phyloP scores from a whole-genome alignment of 148 eudicot species.

The Silene latifolia region DNA sequence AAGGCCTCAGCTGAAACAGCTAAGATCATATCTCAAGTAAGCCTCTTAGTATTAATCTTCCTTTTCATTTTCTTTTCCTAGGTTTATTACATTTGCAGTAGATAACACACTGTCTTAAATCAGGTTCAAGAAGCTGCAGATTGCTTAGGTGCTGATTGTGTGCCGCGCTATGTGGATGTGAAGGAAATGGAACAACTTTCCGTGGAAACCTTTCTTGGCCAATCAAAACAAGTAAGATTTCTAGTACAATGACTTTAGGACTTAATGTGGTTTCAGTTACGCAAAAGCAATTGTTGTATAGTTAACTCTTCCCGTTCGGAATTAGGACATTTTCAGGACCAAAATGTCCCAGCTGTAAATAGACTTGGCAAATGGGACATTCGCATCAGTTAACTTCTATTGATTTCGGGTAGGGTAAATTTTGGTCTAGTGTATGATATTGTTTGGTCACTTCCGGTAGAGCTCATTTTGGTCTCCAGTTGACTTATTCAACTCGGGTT shows the following conservation, averaged over 20 bases:
- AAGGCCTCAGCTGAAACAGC: slow-evolving; percentile 70
- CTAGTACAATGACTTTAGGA: not conserved
- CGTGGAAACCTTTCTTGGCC: slow-evolving; percentile 43
- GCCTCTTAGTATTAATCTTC: slow-evolving; percentile 4
- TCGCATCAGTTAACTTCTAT: too few species aligned
- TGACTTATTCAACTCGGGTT: too few species aligned
- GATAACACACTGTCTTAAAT: not conserved
- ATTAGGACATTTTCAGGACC: too few species aligned
- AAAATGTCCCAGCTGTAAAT: too few species aligned
- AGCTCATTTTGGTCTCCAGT: too few species aligned
- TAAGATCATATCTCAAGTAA: slow-evolving; percentile 59
- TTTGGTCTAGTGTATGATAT: too few species aligned
- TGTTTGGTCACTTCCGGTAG: too few species aligned
- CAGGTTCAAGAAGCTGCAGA: slow-evolving; percentile 98
- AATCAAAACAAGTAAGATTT: slow-evolving; percentile 42
- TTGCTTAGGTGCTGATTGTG: slow-evolving; percentile 81
- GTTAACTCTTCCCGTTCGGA: too few species aligned
- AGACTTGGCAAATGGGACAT: too few species aligned
- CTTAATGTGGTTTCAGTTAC: not conserved
- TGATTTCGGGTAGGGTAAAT: too few species aligned
- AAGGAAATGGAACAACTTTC: slow-evolving; percentile 61
- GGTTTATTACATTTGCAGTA: not conserved
- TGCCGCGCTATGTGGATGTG: slow-evolving; percentile 71
- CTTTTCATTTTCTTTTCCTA: not conserved
- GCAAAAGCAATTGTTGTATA: too few species aligned